These are phyloP conservation scores for Trichoderma citrinoviride DNA, from an alignment of 2,329 filamentous ascomycete species.

Conservation along the genomic window DNA sequence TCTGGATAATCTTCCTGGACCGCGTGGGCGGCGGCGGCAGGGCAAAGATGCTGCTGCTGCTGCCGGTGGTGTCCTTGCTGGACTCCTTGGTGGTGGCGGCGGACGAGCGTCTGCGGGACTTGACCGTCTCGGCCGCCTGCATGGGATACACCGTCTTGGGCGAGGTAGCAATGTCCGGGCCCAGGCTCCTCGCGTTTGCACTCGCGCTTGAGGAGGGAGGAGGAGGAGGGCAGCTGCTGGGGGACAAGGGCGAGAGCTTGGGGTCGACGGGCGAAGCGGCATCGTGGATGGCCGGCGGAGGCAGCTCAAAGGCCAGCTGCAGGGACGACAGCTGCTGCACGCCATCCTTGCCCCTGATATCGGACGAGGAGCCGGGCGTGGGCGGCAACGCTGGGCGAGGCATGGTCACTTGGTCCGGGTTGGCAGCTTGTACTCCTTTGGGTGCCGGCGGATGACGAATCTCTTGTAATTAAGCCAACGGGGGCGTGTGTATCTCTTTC, in stretches of 20 bases:
- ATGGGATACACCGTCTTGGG: slow-evolving; percentile 41
- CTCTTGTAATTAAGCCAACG: slow-evolving; percentile 5
- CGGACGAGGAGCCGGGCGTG: slow-evolving; percentile 76
- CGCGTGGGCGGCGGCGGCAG: slow-evolving; percentile 90
- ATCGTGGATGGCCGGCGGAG: slow-evolving; percentile 67
- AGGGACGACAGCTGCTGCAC: slow-evolving; percentile 57
- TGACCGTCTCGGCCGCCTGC: slow-evolving; percentile 51
- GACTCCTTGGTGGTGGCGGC: slow-evolving; percentile 47
- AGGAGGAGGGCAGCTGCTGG: slow-evolving; percentile 12
- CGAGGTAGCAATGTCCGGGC: slow-evolving; percentile 26
- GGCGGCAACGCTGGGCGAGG: slow-evolving; percentile 51
- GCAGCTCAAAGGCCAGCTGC: slow-evolving; percentile 70
- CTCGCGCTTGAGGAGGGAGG: not conserved
- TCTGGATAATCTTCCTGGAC: slow-evolving; percentile 95
- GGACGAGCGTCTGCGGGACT: slow-evolving; percentile 53
- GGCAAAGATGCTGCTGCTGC: slow-evolving; percentile 64
- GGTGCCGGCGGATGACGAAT: slow-evolving; percentile 12
- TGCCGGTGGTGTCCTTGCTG: slow-evolving; percentile 29
- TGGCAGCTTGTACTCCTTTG: not conserved
- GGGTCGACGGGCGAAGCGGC: slow-evolving; percentile 34
- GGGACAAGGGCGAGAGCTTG: slow-evolving; percentile 33
- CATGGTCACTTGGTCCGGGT: slow-evolving; percentile 29
- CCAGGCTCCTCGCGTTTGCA: not conserved
- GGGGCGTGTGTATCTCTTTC: not conserved
- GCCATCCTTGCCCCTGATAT: slow-evolving; percentile 71